Base-by-base conservation (phyloP, 768 basidiomycete genomes). In the Boletus huronensis region DNA sequence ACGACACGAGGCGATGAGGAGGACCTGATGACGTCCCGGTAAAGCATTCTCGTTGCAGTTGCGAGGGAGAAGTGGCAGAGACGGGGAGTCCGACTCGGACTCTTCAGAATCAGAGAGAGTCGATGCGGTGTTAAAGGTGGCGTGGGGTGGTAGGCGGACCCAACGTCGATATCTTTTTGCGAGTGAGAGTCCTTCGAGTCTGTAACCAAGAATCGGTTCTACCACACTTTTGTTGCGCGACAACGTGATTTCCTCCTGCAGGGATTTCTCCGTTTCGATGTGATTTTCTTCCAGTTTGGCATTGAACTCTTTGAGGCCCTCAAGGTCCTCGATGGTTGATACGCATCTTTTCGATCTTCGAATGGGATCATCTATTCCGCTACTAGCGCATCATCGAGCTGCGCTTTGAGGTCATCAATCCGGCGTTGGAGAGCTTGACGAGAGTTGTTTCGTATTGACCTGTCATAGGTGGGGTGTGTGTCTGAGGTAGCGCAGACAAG, bases 271-370 rank as follows among this genome's bases (percentile, higher is more conserved):
- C 0, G 93, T 91, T 70, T 97, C 96, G 3, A 90, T 68, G 58
- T 98, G 96, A 63, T 92, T 94, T 72, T 98, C 95, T 70, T 98
- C 97, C 3, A 99, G 80, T 72, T 99, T 96, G 57, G 98, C 96
- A 52, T 88, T 93, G 45, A 99, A 85, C 64, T 98, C 97, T 67
- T 95, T 91, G 39, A 99, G 82, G 10, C 94, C 84, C 67, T 99
- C 97, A 4, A 98, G 83, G 64, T 99, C 97, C 69, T 98, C 96
- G 51, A 98, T 93, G 0, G 90, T n/a, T 91, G 51, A 92, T 87
- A 13, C 93, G 83, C 90, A 98, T 95, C 72, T 98, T 93, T 68
- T 98, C 97, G 60, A 98, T 93, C 84, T 94, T 95, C 91, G 82
- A 72, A 88, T 82, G 19, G 98, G 79, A 66, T 97, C 82, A 99